Evolutionary conservation across 768 basidiomycete species (phyloP).

Genomic region (Naganishia vishniacii): DNA sequence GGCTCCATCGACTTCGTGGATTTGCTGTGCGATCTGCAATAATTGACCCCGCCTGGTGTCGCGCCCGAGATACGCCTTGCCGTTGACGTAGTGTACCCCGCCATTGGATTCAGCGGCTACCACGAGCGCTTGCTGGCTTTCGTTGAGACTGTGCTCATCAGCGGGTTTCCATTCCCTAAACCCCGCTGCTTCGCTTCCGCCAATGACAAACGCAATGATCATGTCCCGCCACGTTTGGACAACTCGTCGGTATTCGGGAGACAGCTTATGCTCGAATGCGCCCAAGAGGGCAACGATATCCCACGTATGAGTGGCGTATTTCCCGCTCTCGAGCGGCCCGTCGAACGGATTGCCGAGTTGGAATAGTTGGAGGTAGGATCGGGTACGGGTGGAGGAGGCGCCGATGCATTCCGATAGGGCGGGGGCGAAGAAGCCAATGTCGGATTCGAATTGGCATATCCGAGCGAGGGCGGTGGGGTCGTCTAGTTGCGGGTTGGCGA

Average conservation of each 20-base stretch:
- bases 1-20: neutral
- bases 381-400: neutral
- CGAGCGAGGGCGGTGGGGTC: conserved; percentile 1
- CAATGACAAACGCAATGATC: conserved; percentile 4
- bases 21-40: neutral
- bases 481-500: neutral
- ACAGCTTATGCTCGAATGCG: conserved; percentile 6
- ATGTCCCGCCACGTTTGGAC: neutral
- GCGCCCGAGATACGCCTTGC: neutral
- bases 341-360: conserved; percentile 19
- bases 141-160: no score
- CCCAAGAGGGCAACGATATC: conserved; percentile 19
- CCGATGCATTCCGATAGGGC: conserved; percentile 12
- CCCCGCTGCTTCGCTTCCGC: neutral
- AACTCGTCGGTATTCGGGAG: neutral
- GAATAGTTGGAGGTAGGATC: conserved; percentile 10
- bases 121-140: conserved; percentile 6
- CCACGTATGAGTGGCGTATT: conserved; percentile 24
- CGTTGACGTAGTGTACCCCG: neutral
- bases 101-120: neutral
- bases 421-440: conserved; percentile 20
- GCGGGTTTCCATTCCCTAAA: neutral
- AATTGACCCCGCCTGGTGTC: conserved; percentile 13
- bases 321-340: neutral
- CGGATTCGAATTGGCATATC: conserved; percentile 22